A percentile compares a stretch with the other conserved stretches of the same genome.
Evolutionary conservation across 2,329 filamentous ascomycete species (phyloP).

Genomic region (Phyllosticta citriasiana): DNA sequence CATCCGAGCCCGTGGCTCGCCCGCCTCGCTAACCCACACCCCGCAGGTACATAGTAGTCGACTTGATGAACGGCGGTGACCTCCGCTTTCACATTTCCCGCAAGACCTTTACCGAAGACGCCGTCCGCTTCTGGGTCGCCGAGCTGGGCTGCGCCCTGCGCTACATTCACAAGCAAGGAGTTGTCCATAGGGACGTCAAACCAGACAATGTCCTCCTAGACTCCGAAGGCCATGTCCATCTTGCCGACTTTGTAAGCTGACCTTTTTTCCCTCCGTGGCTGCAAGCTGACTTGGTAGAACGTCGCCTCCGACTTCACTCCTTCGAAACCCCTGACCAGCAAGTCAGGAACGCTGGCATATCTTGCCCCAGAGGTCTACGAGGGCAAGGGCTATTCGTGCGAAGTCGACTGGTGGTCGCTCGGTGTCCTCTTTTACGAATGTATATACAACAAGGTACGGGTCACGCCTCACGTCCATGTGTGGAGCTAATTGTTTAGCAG

Average conservation of each 20-base stretch:
- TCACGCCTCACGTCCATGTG: background rate
- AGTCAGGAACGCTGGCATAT: conserved; percentile 92
- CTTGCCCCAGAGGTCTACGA: conserved; percentile 91
- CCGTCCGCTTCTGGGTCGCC: conserved; percentile 93
- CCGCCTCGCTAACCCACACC: background rate
- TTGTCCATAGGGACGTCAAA: conserved; percentile 34
- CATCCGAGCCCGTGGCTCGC: background rate
- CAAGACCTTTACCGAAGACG: conserved; percentile 96
- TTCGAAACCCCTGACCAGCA: conserved; percentile 77
- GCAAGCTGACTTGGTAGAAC: conserved; percentile 54
- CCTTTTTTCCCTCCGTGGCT: background rate
- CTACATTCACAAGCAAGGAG: conserved; percentile 33
- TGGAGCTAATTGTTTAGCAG: conserved; percentile 34
- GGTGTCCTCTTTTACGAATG: conserved; percentile 99
- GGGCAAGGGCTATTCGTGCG: conserved; percentile 77
- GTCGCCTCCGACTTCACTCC: conserved; percentile 89
- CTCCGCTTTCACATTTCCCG: conserved; percentile 94
- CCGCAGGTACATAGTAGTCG: conserved; percentile 76
- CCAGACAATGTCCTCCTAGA: conserved; percentile 33
- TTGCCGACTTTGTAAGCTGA: conserved; percentile 86
- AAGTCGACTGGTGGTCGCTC: conserved; percentile 97
- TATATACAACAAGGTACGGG: conserved; percentile 89
- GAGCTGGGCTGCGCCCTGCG: conserved; percentile 84
- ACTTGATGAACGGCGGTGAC: conserved; percentile 96
- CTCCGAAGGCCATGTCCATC: conserved; percentile 64